Evolutionary conservation across 371 early-diverging fungal genomes (phyloP).

Genomic region (Actinomucor elegans): DNA sequence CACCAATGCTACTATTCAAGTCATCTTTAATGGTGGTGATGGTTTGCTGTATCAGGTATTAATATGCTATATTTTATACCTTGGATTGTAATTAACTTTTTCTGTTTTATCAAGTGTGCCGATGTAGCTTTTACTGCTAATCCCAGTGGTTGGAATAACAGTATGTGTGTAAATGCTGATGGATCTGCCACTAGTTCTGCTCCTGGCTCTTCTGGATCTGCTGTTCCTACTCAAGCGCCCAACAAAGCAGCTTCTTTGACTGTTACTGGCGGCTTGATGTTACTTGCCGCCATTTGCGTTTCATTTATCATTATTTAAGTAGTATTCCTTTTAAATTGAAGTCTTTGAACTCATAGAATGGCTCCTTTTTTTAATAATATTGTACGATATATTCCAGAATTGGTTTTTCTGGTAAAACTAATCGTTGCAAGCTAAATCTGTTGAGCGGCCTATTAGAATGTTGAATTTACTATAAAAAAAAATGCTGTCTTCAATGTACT

Average conservation of each 20-base stretch:
- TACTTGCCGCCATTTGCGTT: not conserved
- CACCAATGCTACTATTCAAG: conserved; percentile 55
- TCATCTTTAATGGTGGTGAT: conserved; percentile 60
- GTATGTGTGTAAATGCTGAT: conserved; percentile 43
- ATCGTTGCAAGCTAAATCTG: no score
- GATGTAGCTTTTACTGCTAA: conserved; percentile 50
- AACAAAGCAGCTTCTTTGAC: conserved; percentile 8
- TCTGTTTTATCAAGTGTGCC: conserved; percentile 33
- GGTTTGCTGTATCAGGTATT: conserved; percentile 54
- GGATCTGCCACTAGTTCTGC: conserved; percentile 7
- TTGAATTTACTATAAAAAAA: no score
- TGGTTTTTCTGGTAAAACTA: no score
- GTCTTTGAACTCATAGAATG: no score
- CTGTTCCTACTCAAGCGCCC: conserved; percentile 1
- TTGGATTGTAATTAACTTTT: not conserved
- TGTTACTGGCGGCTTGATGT: conserved; percentile 1
- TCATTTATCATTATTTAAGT: not conserved
- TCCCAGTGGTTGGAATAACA: conserved; percentile 40
- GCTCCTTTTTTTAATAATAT: no score
- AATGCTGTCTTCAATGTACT: no score
- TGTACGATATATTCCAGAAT: no score
- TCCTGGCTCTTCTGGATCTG: not conserved
- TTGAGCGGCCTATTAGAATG: no score
- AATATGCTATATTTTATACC: not conserved
- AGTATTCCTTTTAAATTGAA: no score